Conservation (phyloP, 2,329 filamentous ascomycete species). For the Pyricularia pennisetigena region DNA sequence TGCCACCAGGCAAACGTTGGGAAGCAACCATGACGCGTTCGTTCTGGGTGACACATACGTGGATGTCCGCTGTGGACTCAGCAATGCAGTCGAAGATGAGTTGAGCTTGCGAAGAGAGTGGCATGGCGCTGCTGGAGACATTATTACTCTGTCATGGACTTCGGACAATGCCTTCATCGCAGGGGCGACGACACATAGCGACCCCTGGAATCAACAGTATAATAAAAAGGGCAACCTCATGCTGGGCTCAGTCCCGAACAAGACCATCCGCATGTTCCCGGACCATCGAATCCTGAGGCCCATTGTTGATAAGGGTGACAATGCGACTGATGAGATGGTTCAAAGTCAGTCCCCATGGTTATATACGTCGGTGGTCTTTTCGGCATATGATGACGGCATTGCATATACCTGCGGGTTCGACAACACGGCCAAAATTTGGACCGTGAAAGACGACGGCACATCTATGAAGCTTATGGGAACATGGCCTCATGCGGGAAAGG, state of each 20-base stretch:
- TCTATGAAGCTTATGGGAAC: conserved; percentile 35
- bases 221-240: conserved; percentile 55
- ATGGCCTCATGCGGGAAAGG: conserved; percentile 47
- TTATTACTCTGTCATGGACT: conserved; percentile 48
- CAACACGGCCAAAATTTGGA: conserved; percentile 51
- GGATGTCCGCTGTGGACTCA: conserved; percentile 36
- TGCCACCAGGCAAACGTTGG: conserved; percentile 37
- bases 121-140: conserved; percentile 52
- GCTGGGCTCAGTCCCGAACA: conserved; percentile 36
- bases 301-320: conserved; percentile 38
- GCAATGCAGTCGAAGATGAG: conserved; percentile 37
- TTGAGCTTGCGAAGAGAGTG: conserved; percentile 42
- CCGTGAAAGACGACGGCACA: conserved; percentile 23
- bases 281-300: conserved; percentile 49
- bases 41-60: conserved; percentile 19
- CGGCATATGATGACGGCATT: conserved; percentile 36
- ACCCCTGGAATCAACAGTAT: conserved; percentile 54
- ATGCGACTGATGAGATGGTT: conserved; percentile 45
- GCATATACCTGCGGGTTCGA: conserved; percentile 55
- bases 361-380: conserved; percentile 53
- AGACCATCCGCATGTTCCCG: conserved; percentile 38
- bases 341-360: conserved; percentile 52
- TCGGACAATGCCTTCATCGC: conserved; percentile 45
- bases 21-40: conserved; percentile 26
- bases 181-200: conserved; percentile 53